phyloP scores from a whole-genome alignment of 805 yeast species.

The Saccharomyces jurei region DNA sequence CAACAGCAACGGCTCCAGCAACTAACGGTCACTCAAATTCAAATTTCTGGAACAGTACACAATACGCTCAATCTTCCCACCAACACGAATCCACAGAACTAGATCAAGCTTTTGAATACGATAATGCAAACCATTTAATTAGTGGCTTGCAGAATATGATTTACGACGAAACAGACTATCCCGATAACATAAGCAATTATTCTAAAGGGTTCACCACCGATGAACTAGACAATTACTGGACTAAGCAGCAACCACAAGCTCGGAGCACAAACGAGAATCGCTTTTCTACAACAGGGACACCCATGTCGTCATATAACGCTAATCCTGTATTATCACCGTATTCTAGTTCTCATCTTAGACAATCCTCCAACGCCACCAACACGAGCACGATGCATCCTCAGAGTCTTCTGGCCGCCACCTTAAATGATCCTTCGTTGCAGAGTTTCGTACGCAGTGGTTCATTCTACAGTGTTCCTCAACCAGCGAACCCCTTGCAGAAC shows the following conservation, averaged over 20 bases:
- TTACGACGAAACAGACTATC: constrained; percentile 25
- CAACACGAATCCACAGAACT: background rate
- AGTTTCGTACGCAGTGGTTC: constrained; percentile 4
- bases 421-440: constrained; percentile 9
- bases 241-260: constrained; percentile 8
- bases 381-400: constrained; percentile 9
- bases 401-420: constrained; percentile 13
- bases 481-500: background rate
- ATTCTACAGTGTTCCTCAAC: background rate
- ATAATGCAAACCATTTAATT: constrained; percentile 23
- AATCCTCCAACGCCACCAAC: constrained; percentile 1
- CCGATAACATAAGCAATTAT: constrained; percentile 23
- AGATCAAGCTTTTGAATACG: constrained; percentile 26
- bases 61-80: constrained; percentile 7
- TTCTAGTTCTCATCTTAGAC: constrained; percentile 1
- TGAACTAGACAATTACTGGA: constrained; percentile 32
- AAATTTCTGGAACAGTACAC: background rate
- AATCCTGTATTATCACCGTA: constrained; percentile 1
- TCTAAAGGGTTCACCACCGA: constrained; percentile 29
- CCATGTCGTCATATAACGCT: constrained; percentile 2
- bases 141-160: constrained; percentile 29
- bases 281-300: background rate
- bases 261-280: background rate
- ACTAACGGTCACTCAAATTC: background rate
- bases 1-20: constrained; percentile 6